Conservation (phyloP, 163 green algal genomes). For the Chlorella variabilis region DNA sequence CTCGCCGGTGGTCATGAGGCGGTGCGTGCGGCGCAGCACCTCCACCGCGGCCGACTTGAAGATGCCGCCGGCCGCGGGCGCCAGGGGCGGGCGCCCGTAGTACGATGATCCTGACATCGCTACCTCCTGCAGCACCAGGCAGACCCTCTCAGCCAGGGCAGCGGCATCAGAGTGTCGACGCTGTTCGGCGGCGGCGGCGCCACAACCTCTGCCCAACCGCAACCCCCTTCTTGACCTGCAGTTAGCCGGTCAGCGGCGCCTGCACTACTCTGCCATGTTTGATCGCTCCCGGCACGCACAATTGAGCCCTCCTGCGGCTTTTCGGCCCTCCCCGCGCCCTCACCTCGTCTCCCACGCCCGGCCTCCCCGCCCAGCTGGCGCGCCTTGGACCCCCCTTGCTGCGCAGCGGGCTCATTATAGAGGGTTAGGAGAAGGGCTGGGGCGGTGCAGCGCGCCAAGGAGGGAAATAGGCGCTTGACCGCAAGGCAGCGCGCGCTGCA, state of each 20-base stretch:
- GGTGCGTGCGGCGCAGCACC: constrained; percentile 57
- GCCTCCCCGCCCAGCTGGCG: not conserved
- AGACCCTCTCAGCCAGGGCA: not conserved
- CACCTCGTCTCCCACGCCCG: not conserved
- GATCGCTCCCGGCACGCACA: too few relatives aligned
- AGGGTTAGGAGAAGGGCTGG: too few relatives aligned
- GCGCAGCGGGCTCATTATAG: too few relatives aligned
- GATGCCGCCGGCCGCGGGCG: constrained; percentile 52
- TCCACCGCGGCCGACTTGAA: constrained; percentile 72
- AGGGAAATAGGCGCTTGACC: too few relatives aligned
- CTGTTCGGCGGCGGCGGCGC: too few relatives aligned
- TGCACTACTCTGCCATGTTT: too few relatives aligned
- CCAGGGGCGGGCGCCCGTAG: not conserved
- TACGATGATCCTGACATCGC: too few relatives aligned
- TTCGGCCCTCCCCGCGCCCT: too few relatives aligned
- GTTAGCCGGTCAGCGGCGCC: not conserved
- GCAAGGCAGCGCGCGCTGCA: too few relatives aligned
- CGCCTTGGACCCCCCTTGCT: constrained; percentile 24
- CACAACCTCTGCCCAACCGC: not conserved
- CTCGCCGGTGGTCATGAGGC: constrained; percentile 74
- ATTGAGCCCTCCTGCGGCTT: too few relatives aligned
- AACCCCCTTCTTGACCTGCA: constrained; percentile 3
- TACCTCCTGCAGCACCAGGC: not conserved
- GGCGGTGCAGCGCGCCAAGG: too few relatives aligned
- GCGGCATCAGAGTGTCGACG: too few relatives aligned